Evolutionary conservation across 2,329 filamentous ascomycete genomes (phyloP), one percentile per base, ranked within the genome.

Genomic region (Neofusicoccum cordaticola): DNA sequence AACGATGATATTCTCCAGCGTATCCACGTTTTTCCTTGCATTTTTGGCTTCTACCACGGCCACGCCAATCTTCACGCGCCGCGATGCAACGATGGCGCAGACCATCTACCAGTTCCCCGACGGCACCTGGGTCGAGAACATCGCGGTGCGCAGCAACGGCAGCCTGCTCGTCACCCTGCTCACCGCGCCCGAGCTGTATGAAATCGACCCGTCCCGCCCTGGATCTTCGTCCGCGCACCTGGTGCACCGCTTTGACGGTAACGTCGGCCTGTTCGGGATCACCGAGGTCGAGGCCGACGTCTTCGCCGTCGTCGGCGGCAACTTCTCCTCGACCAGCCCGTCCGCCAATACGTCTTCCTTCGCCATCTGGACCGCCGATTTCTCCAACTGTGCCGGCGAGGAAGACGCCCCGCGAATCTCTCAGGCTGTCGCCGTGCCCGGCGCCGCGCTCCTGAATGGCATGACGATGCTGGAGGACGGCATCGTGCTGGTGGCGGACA

Each of bases 101-200:
- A 69, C 65, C 17, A 17, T 73, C 39, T 66, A 72, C 50, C 65
- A 72, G 56, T 74, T 74, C 58, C 53, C 68, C 4, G 27, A 31
- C 5, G 70, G 70, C 39, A 71, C 68, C 22, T 74, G 70, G 70
- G 63, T 73, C 41, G 78, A 80, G 64, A 80, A 80, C 60, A 68
- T 80, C 35, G 74, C 71, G 12, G 65, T 76, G 2, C 75, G 73
- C 17, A 51, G 70, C 19, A 78, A 77, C 51, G 75, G 75, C 15
- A 69, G 75, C 31, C 67, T 79, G n/a, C 71, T 80, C 35, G 71
- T 75, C 17, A 69, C 71, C 9, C 65, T 73, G 5, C 63, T 78
- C 12, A 71, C 72, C 44, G 50, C 57, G 17, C 70, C 77, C 7
- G 71, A 75, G 57, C 66, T 80, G 2, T 71, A 71, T 64, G 69